phyloP scores from a whole-genome alignment of 306 rosid species.

The Elaeagnus macrophylla region DNA sequence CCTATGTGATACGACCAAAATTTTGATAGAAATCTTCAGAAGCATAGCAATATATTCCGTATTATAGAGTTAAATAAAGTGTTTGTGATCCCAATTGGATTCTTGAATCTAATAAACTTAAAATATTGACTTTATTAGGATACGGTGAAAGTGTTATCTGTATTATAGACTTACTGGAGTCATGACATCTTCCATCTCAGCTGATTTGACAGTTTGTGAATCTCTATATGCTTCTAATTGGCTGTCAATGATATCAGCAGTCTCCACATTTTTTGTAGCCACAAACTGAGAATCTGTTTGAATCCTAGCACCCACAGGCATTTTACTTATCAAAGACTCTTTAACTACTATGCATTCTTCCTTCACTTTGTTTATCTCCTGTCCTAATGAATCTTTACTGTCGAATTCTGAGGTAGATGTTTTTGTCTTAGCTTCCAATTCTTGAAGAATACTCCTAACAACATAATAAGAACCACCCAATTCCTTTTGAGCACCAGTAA shows the following conservation, averaged over 20 bases:
- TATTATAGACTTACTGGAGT: conserved; percentile 30
- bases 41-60: background rate
- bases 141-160: background rate
- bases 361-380: conserved; percentile 1
- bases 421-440: conserved; percentile 36
- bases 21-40: background rate
- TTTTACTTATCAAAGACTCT: conserved; percentile 14
- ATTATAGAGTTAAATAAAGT: background rate
- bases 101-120: background rate
- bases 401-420: conserved; percentile 13
- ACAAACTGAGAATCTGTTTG: conserved; percentile 10
- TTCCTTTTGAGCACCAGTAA: conserved; percentile 16
- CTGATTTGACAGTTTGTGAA: conserved; percentile 9
- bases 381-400: conserved; percentile 15
- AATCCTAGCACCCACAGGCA: conserved; percentile 13
- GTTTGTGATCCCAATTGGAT: background rate
- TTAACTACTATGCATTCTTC: conserved; percentile 11
- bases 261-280: conserved; percentile 8
- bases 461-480: conserved; percentile 56
- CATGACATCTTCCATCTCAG: conserved; percentile 22
- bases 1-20: too few species aligned
- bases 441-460: conserved; percentile 43
- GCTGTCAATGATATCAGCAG: conserved; percentile 8
- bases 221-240: conserved; percentile 26
- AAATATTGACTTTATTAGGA: too few species aligned